Percentiles rank a stretch among this genome's conserved stretches.
These are phyloP conservation scores for Ceratocystis diversiconidia DNA, from an alignment of 2,329 filamentous ascomycete genomes.

Conservation along the genomic window DNA sequence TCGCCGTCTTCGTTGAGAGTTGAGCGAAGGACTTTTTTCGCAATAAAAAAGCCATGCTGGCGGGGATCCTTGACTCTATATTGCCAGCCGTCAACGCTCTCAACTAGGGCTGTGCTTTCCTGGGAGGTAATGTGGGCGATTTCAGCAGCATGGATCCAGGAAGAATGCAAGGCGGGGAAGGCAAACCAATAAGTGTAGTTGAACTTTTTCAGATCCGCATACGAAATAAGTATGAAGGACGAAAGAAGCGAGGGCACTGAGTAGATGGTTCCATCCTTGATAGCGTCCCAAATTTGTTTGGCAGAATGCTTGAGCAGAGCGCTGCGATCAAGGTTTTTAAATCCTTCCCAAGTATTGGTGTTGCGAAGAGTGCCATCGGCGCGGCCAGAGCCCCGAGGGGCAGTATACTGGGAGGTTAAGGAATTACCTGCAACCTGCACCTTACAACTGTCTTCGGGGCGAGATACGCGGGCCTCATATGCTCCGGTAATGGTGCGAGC, in stretches of 20 bases:
- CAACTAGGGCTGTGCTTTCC: constrained; percentile 68
- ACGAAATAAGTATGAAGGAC: constrained; percentile 80
- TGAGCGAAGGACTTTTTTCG: constrained; percentile 47
- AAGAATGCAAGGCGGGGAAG: constrained; percentile 81
- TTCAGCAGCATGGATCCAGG: constrained; percentile 53
- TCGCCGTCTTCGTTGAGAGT: constrained; percentile 21
- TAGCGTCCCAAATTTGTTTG: constrained; percentile 83
- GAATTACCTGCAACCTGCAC: constrained; percentile 86
- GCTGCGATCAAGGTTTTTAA: constrained; percentile 59
- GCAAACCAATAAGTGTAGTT: constrained; percentile 97
- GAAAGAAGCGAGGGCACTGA: constrained; percentile 82
- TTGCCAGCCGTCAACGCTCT: constrained; percentile 74
- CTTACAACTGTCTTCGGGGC: constrained; percentile 62
- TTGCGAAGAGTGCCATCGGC: constrained; percentile 93
- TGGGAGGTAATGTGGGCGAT: constrained; percentile 43
- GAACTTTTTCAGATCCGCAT: constrained; percentile 93
- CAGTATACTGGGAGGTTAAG: constrained; percentile 46
- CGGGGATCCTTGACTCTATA: constrained; percentile 62
- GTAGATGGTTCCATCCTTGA: constrained; percentile 91
- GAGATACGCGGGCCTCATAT: constrained; percentile 69
- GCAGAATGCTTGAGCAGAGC: constrained; percentile 18
- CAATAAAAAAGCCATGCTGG: constrained; percentile 93
- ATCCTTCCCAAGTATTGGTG: constrained; percentile 89
- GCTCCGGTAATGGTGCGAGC: constrained; percentile 73
- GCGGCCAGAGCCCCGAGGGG: constrained; percentile 57